Conservation (phyloP, 345 rosid species). For the Linum usitatissimum region DNA sequence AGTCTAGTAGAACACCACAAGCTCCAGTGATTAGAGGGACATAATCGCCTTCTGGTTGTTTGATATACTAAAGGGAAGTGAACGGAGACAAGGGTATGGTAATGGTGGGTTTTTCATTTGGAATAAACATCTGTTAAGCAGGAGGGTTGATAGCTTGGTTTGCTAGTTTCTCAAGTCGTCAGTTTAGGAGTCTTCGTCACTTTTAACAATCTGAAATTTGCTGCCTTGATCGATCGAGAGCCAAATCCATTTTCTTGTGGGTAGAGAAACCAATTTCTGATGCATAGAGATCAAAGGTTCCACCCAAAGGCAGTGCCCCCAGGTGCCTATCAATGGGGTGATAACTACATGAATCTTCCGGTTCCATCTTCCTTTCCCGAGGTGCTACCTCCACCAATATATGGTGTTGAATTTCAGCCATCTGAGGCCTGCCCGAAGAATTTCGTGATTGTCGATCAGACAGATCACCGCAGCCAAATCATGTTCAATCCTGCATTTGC, state of each 20-base stretch:
- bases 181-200: slow-evolving; percentile 23
- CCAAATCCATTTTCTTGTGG: slow-evolving; percentile 13
- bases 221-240: slow-evolving; percentile 18
- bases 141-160: slow-evolving; percentile 32
- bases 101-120: slow-evolving; percentile 18
- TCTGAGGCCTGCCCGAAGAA: slow-evolving; percentile 58
- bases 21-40: slow-evolving; percentile 25
- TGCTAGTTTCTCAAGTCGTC: slow-evolving; percentile 18
- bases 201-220: slow-evolving; percentile 18
- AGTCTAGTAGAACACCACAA: slow-evolving; percentile 33
- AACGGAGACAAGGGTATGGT: slow-evolving; percentile 20
- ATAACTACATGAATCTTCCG: slow-evolving; percentile 30
- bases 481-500: slow-evolving; percentile 69
- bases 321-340: slow-evolving; percentile 36
- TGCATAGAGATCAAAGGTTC: slow-evolving; percentile 43
- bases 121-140: slow-evolving; percentile 22
- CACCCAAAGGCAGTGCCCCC: slow-evolving; percentile 24
- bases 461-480: slow-evolving; percentile 49
- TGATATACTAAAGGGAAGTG: slow-evolving; percentile 25
- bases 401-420: slow-evolving; percentile 62
- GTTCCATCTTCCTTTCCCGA: slow-evolving; percentile 38
- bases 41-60: slow-evolving; percentile 26
- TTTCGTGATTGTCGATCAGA: slow-evolving; percentile 59
- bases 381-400: slow-evolving; percentile 43
- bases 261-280: slow-evolving; percentile 21